Percentiles rank a stretch among this genome's conserved stretches.
Conservation (phyloP, 441 rosid genomes). For the Kokia cookei region DNA sequence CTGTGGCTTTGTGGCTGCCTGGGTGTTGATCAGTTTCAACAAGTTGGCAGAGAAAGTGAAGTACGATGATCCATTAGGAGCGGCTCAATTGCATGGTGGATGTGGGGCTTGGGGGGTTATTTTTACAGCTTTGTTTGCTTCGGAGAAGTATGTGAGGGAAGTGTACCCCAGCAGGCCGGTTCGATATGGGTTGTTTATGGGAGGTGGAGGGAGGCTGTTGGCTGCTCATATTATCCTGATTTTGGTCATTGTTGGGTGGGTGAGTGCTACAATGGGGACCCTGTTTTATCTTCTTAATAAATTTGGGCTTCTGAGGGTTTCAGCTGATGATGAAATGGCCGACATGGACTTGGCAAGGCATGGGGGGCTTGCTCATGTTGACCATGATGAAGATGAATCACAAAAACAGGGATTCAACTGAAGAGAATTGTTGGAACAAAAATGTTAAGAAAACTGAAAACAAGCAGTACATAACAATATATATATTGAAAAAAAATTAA, state of each 20-base stretch:
- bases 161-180: conserved; percentile 33
- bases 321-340: conserved; percentile 67
- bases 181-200: conserved; percentile 69
- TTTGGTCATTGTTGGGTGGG: conserved; percentile 67
- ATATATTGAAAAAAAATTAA: too few relatives aligned
- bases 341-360: conserved; percentile 88
- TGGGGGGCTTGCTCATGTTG: conserved; percentile 66
- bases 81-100: conserved; percentile 82
- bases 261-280: conserved; percentile 83
- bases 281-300: conserved; percentile 49
- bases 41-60: conserved; percentile 46
- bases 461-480: not conserved
- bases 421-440: conserved; percentile 20
- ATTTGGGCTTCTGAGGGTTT: conserved; percentile 55
- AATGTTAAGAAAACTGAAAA: conserved; percentile 33
- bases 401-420: conserved; percentile 26
- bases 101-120: conserved; percentile 88
- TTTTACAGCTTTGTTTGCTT: conserved; percentile 73
- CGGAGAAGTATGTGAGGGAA: conserved; percentile 46
- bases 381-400: conserved; percentile 53
- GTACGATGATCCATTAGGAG: conserved; percentile 76
- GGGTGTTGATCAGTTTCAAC: conserved; percentile 64
- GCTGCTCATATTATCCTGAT: conserved; percentile 74
- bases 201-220: conserved; percentile 75
- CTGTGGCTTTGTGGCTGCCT: conserved; percentile 68